These are phyloP conservation scores for Atalantia buxifolia DNA, from an alignment of 345 rosid species.

Conservation along the genomic window DNA sequence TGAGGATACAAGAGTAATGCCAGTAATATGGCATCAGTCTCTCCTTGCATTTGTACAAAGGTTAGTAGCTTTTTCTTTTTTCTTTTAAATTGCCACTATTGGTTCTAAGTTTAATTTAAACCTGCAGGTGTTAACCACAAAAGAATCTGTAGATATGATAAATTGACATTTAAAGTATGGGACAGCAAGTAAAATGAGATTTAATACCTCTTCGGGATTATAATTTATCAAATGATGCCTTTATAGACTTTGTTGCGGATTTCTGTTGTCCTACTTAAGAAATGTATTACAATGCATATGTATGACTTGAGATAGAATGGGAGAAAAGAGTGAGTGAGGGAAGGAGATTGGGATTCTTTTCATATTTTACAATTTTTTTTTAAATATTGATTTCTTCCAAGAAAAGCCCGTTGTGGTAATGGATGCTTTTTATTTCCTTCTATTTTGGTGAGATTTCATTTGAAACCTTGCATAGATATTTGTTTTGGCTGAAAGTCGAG, in stretches of 20 bases:
- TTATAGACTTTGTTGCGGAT: background rate
- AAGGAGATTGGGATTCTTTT: background rate
- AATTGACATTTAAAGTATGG: background rate
- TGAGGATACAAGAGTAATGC: conserved; percentile 80
- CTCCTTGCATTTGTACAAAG: conserved; percentile 90
- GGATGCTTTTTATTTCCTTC: background rate
- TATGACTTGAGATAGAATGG: background rate
- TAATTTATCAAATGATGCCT: background rate
- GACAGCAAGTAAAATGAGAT: background rate
- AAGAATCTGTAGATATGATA: background rate
- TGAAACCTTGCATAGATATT: background rate
- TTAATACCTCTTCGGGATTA: background rate
- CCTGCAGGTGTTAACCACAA: background rate
- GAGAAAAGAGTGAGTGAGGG: background rate
- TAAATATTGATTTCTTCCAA: background rate
- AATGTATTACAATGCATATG: background rate
- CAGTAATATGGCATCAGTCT: conserved; percentile 97
- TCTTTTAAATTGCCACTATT: background rate
- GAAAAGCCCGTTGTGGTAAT: background rate
- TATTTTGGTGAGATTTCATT: background rate
- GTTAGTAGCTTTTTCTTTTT: conserved; percentile 29
- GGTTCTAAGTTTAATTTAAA: background rate
- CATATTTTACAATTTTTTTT: too few relatives aligned
- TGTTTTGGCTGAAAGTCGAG: background rate
- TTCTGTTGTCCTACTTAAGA: background rate